Evolutionary conservation across 176 grass and related monocot genomes (phyloP), one percentile per base, ranked within the genome.

Genomic region (Phoenix dactylifera): DNA sequence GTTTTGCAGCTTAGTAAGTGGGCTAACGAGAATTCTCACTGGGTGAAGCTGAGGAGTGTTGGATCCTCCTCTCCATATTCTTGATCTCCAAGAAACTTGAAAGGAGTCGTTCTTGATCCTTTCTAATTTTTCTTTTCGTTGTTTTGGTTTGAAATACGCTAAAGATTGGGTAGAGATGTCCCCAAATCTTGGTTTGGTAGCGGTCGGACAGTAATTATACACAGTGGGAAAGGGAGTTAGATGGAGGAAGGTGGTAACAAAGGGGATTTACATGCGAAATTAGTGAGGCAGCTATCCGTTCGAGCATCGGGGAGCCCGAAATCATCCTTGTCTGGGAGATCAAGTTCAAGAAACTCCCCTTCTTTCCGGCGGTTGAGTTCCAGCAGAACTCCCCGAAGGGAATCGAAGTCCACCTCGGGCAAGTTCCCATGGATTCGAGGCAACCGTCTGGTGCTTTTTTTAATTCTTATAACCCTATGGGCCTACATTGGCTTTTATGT

Each of bases 401-500:
- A 83, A 18, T 64, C 58, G 3, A 78, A 73, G 28, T 54, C 60
- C 18, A 16, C 4, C 10, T 25, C 53, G n/a, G 51, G 28, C 54
- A 26, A 44, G 32, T 64, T 77, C 51, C 51, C 64, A 52, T 76
- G 51, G 24, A 20, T 77, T 15, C 75, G 57, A 28, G 55, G 56
- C 39, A 83, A 78, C 30, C 57, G 57, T 19, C 18, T 83, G 4
- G 69, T 78, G 67, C 70, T 78, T 19, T 67, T 74, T 32, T 24
- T 83, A 39, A 74, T 66, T 54, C 59, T 83, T 7, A 78, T 83
- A 24, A 69, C 69, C 29, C 26, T 78, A n/a, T 83, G 80, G 80
- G 23, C 64, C n/a, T 83, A 78, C 26, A 62, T 83, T 54, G 80
- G 74, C 4, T 83, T 83, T 67, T 74, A 74, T 69, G 50, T 83